phyloP scores from a whole-genome alignment of 2,329 filamentous ascomycete species.

The Cladosporium halotolerans region DNA sequence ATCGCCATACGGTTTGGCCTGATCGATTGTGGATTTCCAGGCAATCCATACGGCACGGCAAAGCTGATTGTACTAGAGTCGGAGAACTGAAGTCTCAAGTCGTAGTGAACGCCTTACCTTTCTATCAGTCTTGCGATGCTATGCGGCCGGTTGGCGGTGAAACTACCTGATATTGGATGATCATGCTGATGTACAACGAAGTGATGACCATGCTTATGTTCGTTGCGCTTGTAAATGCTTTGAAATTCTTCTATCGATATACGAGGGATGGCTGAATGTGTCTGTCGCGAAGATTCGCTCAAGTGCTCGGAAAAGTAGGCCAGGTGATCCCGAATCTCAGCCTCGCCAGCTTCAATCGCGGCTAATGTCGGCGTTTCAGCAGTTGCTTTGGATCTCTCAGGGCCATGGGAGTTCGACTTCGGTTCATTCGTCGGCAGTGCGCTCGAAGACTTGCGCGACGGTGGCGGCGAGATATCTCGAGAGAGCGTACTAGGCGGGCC shows the following conservation, averaged over 20 bases:
- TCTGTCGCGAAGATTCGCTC: conserved; percentile 22
- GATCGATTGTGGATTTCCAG: conserved; percentile 36
- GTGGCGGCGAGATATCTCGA: conserved; percentile 28
- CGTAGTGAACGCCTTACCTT: conserved; percentile 42
- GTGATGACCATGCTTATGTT: conserved; percentile 38
- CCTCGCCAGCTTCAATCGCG: conserved; percentile 48
- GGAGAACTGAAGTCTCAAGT: conserved; percentile 64
- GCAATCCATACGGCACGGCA: conserved; percentile 39
- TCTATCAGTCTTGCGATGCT: conserved; percentile 9
- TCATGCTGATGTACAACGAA: conserved; percentile 71
- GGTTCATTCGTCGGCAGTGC: background rate
- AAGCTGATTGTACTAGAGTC: conserved; percentile 58
- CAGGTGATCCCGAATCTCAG: conserved; percentile 43
- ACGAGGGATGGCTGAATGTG: conserved; percentile 21
- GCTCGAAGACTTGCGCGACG: conserved; percentile 18
- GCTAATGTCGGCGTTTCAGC: conserved; percentile 27
- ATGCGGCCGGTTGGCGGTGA: background rate
- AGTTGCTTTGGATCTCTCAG: background rate
- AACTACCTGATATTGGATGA: conserved; percentile 57
- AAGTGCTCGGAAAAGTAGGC: conserved; percentile 43
- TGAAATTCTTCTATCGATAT: conserved; percentile 39
- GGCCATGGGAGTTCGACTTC: background rate
- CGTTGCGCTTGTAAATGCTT: conserved; percentile 44
- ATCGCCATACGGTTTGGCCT: conserved; percentile 38
- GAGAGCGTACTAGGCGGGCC: conserved; percentile 16